Conservation (phyloP, 208 protist species). For the Plasmodiophora brassicae region DNA sequence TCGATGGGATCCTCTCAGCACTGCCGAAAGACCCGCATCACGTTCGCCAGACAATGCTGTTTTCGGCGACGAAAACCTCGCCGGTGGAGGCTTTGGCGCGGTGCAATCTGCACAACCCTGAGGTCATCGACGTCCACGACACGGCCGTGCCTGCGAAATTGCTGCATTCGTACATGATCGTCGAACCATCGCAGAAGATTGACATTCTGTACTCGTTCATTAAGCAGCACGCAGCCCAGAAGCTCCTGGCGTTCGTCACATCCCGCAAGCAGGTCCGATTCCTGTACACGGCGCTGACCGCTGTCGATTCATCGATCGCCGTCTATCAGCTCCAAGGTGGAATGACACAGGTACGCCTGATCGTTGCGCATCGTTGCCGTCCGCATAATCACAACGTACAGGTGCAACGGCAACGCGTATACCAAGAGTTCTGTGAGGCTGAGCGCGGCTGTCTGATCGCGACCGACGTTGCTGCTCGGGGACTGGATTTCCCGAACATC, state of each 20-base stretch:
- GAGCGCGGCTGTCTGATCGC: slow-evolving; percentile 58
- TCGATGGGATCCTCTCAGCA: slow-evolving; percentile 85
- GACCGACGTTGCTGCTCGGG: slow-evolving; percentile 69
- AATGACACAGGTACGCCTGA: no score
- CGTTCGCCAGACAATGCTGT: slow-evolving; percentile 98
- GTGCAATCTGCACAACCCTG: slow-evolving; percentile 69
- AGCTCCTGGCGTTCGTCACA: slow-evolving; percentile 95
- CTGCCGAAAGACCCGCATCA: slow-evolving; percentile 68
- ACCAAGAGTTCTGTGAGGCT: slow-evolving; percentile 54
- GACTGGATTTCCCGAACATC: slow-evolving; percentile 91
- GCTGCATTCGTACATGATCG: slow-evolving; percentile 83
- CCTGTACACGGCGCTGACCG: slow-evolving; percentile 65
- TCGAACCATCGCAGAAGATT: slow-evolving; percentile 85
- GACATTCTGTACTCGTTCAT: slow-evolving; percentile 93
- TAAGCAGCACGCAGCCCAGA: slow-evolving; percentile 84
- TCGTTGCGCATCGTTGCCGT: no score
- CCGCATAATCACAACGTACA: no score
- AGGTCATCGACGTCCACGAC: slow-evolving; percentile 86
- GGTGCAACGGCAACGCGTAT: slow-evolving; percentile 59
- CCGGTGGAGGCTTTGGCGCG: slow-evolving; percentile 55
- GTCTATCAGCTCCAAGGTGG: slow-evolving; percentile 67
- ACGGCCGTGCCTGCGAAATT: slow-evolving; percentile 77
- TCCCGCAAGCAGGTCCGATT: slow-evolving; percentile 61
- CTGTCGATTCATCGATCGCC: slow-evolving; percentile 62
- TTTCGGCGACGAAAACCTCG: slow-evolving; percentile 96